Evolutionary conservation across 2,329 filamentous ascomycete genomes (phyloP).

Genomic region (Niveomyces coronatus): DNA sequence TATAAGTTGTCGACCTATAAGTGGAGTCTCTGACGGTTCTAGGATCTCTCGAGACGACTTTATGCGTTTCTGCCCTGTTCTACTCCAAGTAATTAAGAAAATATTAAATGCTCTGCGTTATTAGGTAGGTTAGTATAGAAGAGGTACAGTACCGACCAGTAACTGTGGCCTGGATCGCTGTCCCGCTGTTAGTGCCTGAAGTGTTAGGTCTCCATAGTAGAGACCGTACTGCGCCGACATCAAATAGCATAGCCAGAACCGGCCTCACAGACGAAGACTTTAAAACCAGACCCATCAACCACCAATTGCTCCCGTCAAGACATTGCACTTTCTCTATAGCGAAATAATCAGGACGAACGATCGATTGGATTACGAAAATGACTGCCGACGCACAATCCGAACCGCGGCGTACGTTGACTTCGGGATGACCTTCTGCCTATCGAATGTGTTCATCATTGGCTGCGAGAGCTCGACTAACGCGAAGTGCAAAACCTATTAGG

Average conservation of each 20-base stretch:
- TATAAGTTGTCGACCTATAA: no score
- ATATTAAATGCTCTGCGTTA: no score
- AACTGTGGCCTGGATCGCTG: conserved; percentile 2
- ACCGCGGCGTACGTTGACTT: conserved; percentile 26
- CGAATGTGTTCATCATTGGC: conserved; percentile 2
- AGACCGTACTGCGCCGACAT: no score
- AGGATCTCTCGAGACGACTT: no score
- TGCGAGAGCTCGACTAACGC: not conserved
- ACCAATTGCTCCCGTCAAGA: conserved; percentile 8
- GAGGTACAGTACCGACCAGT: not conserved
- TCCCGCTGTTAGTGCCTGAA: conserved; percentile 7
- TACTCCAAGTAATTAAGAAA: no score
- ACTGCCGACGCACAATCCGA: conserved; percentile 26
- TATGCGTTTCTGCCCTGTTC: no score
- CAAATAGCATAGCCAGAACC: no score
- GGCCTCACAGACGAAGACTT: no score
- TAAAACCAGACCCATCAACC: no score
- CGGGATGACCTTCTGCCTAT: conserved; percentile 5
- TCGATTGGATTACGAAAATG: conserved; percentile 28
- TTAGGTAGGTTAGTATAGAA: no score
- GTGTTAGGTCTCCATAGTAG: conserved; percentile 8
- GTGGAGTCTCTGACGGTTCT: no score
- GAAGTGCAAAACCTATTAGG: conserved; percentile 42
- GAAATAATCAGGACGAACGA: not conserved
- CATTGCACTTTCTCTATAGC: not conserved